Percentiles rank a stretch among this genome's conserved stretches.
These are phyloP conservation scores for Rutstroemia sp. DNA, from an alignment of 2,329 filamentous ascomycete genomes.

Conservation along the genomic window DNA sequence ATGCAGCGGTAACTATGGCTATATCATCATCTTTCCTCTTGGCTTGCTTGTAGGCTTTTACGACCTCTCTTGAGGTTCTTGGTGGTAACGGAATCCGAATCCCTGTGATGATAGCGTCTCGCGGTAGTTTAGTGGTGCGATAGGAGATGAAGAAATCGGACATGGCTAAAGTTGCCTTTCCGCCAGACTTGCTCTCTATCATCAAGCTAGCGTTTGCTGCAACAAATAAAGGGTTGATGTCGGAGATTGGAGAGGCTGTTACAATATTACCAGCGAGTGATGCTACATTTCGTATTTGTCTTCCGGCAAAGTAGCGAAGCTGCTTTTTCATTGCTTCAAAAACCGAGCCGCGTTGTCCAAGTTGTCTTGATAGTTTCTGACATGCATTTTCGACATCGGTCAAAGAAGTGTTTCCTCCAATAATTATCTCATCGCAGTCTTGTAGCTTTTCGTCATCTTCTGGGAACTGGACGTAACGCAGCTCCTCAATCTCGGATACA, in stretches of 20 bases:
- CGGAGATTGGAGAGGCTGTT: constrained; percentile 90
- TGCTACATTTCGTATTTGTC: constrained; percentile 91
- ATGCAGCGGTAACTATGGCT: constrained; percentile 83
- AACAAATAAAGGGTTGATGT: constrained; percentile 87
- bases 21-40: constrained; percentile 98
- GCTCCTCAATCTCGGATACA: constrained; percentile 81
- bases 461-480: constrained; percentile 71
- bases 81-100: constrained; percentile 71
- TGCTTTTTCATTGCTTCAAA: constrained; percentile 80
- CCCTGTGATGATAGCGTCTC: constrained; percentile 73
- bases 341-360: constrained; percentile 60
- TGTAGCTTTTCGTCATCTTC: constrained; percentile 63
- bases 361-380: constrained; percentile 16
- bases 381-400: constrained; percentile 72
- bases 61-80: constrained; percentile 64
- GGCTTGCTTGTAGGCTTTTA: constrained; percentile 87
- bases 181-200: constrained; percentile 48
- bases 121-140: constrained; percentile 70
- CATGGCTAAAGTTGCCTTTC: constrained; percentile 57
- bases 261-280: constrained; percentile 89
- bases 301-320: constrained; percentile 84
- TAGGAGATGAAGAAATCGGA: constrained; percentile 85
- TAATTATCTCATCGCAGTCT: constrained; percentile 26
- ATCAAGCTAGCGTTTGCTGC: constrained; percentile 74
- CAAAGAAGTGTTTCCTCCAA: constrained; percentile 83